Base-by-base conservation (phyloP, 2,329 filamentous ascomycete genomes). In the Trichophaea hybrida region DNA sequence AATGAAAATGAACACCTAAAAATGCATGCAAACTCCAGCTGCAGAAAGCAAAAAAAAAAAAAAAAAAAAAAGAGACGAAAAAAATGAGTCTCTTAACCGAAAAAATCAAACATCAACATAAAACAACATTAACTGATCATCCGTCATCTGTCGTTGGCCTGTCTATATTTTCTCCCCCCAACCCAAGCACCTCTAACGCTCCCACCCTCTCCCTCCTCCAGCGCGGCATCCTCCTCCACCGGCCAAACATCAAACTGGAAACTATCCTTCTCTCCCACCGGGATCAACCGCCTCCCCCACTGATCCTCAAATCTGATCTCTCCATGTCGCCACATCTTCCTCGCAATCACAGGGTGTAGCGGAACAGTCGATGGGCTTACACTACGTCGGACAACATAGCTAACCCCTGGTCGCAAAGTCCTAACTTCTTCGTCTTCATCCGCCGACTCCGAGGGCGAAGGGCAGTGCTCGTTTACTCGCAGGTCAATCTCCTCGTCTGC, bases 211-310 rank as follows among this genome's bases (percentile, higher is more conserved):
- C 59, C 56, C 51, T 62, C 58, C 51, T 61, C 63, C 51, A 59
- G 53, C 40, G 59, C 64, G 40, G 61, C 65, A 46, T 64, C 64
- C 57, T 68, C 67, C 35, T 66, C 65, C 40, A 68, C 67, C 15
- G 67, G 67, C 67, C 67, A 68, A 15, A 68, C 59, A 37, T 68
- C 67, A 59, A 68, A 68, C 55, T 63, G 61, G 59, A 67, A 68
- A 46, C 63, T 65, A 57, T 66, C 66, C 46, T 61, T 63, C 13
- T 64, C 57, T n/a, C 59, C 65, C n/a, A 66, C 62, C 43, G 66
- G 67, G 17, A 68, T 63, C 53, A 68, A 55, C 43, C 67, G 54
- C 35, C 67, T 57, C 17, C 66, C 66, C 66, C 66, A 68, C 58
- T 68, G 67, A 55, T 68, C 67, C 58, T 67, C 65, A 34, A 67